Base-by-base conservation (phyloP, 73 alveolate genomes). In the Paramecium biaurelia region DNA sequence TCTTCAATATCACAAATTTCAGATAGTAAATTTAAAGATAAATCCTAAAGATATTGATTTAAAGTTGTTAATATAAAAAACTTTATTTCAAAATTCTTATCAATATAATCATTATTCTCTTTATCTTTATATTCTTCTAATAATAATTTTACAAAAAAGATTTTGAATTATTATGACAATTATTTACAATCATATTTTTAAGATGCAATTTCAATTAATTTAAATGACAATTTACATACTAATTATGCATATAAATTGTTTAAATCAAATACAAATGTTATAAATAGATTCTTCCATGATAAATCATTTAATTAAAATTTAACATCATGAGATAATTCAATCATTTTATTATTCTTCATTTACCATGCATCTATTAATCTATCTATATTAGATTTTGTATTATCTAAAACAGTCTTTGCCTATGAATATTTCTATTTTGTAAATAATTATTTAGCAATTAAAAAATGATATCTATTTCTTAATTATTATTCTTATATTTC, bases 51-150 rank as follows among this genome's bases (percentile, higher is more conserved):
- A 7, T 38, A 79, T 41, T 79, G 7, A 41, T 43, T 43, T 20
- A 79, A 47, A 12, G 70, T 79, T 12, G 26, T 43, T 2, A 79
- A 34, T 5, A 79, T 79, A 10, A 24, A 79, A 20, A 79, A 79
- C 28, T 79, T 79, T 10, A 79, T 79, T 14, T 79, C 45, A 79
- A 79, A 79, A 24, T 21, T 21, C 43, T 79, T 47, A 21, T 79
- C 47, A 20, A 79, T 79, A 45, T 79, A 79, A 4, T 63, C 41
- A 24, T 38, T 79, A 79, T 42, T 79, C 7, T 38, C 37, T 12
- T 38, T 23, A 79, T 79, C 90, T 10, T 79, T 43, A 79, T 79
- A 79, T 79, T 79, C 90, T 42, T 79, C 70, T 2, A 79, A 21
- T 9, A 79, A 23, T 43, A 79, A 21, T 79, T 43, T 43, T 21